Evolutionary conservation across 306 rosid genomes (phyloP), one percentile per base, ranked within the genome.

Genomic region (Rosa rugosa): DNA sequence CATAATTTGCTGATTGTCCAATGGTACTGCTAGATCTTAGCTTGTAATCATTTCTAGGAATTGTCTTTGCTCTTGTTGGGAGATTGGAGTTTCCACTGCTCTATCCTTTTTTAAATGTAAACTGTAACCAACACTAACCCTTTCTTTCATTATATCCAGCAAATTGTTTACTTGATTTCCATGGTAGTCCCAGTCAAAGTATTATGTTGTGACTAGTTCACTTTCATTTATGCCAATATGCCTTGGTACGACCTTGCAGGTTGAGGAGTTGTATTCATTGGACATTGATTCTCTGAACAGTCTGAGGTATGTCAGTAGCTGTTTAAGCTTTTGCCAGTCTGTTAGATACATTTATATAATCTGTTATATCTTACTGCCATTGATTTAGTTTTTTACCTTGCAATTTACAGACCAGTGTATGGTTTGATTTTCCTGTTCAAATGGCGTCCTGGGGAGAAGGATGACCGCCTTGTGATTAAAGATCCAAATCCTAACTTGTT

Each of bases 391-490:
- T 22, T 16, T 73, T 17, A 51, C 0, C 49, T 77, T 77, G 51
- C 71, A 69, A 85, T 71, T 40, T 68, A 25, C 97, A 95, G 99
- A 91, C 99, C 99, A 66, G 91, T 95, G 53, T 91, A 91, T 80
- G 99, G 99, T 72, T 93, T 95, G 92, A 88, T 95, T 81, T 93
- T 95, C 84, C 94, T 95, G 81, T 95, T 95, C 94, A 95, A 95
- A 89, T 95, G 98, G 97, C 94, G 94, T 60, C 96, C 98, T 20
- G 98, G 99, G 77, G 99, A 96, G 77, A 96, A 88, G 86, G 99
- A 96, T 79, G 97, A 93, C 1, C 97, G 97, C 22, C 87, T 83
- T 50, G 93, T 96, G 59, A 87, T 93, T 66, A 90, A 96, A 85
- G 99, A 96, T 88, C 97, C 96, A 51, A 96, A 89, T 80, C 99